Conservation (phyloP, 73 alveolate species). For the Strombidium stylifer region DNA sequence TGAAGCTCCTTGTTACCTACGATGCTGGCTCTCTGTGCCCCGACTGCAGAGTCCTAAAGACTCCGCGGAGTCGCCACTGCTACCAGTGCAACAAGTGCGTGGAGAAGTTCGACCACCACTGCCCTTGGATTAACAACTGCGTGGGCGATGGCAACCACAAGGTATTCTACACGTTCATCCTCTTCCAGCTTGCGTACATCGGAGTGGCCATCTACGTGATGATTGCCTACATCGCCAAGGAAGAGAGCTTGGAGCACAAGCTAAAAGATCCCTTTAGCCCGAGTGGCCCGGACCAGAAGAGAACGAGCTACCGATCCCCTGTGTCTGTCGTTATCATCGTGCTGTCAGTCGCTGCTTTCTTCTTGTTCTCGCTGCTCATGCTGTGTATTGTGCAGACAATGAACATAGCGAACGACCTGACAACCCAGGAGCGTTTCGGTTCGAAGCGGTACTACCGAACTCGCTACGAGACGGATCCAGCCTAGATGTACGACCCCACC, state of each 20-base stretch:
- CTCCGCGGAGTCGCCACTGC: constrained; percentile 11
- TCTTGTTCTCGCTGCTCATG: not conserved
- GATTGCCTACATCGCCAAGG: constrained; percentile 2
- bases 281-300: not conserved
- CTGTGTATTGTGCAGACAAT: constrained; percentile 19
- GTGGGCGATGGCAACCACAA: constrained; percentile 49
- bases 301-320: not conserved
- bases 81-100: constrained; percentile 15
- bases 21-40: constrained; percentile 37
- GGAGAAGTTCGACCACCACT: constrained; percentile 59
- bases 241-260: not conserved
- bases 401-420: constrained; percentile 19
- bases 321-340: not conserved
- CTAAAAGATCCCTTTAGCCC: not conserved
- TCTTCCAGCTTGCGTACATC: not conserved
- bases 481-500: too few species aligned
- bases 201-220: not conserved
- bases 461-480: too few species aligned
- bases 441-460: too few species aligned
- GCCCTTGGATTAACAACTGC: constrained; percentile 66
- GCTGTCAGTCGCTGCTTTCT: not conserved
- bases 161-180: constrained; percentile 13
- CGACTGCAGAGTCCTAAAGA: not conserved
- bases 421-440: constrained; percentile 54
- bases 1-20: not conserved